A percentile compares a stretch with the other conserved stretches of the same genome.
phyloP scores from a whole-genome alignment of 2,329 filamentous ascomycete species.

The Alternaria metachromatica region DNA sequence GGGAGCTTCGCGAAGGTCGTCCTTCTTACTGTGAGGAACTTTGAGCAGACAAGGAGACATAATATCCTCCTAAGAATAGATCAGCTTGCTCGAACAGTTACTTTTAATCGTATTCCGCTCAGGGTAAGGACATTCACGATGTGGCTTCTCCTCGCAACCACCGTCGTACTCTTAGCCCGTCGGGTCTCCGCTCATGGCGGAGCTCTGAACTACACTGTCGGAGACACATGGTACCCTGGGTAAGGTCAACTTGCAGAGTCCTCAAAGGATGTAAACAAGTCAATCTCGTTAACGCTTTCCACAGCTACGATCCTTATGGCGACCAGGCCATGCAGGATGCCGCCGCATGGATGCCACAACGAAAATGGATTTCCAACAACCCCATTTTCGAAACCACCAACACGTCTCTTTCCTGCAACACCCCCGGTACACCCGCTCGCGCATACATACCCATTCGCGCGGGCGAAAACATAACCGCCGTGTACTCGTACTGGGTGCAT shows the following conservation, averaged over 20 bases:
- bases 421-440: constrained; percentile 32
- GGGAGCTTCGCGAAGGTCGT: background rate
- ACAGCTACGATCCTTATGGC: constrained; percentile 37
- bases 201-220: constrained; percentile 39
- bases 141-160: constrained; percentile 11
- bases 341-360: constrained; percentile 34
- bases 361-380: constrained; percentile 37
- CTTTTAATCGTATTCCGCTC: background rate
- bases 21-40: background rate
- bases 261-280: background rate
- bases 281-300: background rate
- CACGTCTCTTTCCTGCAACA: constrained; percentile 36
- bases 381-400: constrained; percentile 37
- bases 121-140: constrained; percentile 9
- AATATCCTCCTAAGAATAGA: background rate
- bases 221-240: constrained; percentile 40
- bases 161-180: constrained; percentile 13
- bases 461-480: constrained; percentile 36
- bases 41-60: background rate
- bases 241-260: background rate
- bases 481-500: constrained; percentile 39
- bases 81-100: background rate
- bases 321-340: constrained; percentile 26
- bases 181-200: constrained; percentile 34
- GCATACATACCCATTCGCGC: constrained; percentile 34